Conservation (phyloP, 768 basidiomycete genomes). For the Zangia roseola region DNA sequence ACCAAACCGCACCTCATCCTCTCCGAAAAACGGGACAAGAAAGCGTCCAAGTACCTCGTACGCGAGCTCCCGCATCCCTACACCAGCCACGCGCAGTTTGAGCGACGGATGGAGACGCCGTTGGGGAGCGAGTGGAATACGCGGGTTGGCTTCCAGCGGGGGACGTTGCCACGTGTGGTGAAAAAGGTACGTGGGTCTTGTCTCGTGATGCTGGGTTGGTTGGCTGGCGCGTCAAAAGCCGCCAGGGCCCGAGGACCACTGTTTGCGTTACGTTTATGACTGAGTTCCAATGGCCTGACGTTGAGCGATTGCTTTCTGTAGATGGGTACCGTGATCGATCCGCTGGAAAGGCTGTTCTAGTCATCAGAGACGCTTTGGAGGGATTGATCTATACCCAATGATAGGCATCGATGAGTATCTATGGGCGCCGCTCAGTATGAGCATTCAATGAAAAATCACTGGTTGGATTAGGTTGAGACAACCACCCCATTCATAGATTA, state of each 20-base stretch:
- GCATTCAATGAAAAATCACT: background rate
- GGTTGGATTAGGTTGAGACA: background rate
- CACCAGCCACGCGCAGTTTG: conserved; percentile 90
- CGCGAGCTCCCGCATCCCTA: conserved; percentile 95
- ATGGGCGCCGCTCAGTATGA: too few relatives aligned
- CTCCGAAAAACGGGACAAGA: conserved; percentile 93
- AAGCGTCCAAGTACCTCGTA: conserved; percentile 84
- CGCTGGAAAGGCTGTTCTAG: conserved; percentile 56
- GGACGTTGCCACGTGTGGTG: conserved; percentile 79
- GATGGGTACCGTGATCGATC: conserved; percentile 73
- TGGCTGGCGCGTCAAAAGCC: too few relatives aligned
- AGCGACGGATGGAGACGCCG: conserved; percentile 77
- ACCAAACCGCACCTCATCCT: conserved; percentile 89
- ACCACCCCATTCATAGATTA: background rate
- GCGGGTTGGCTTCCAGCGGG: conserved; percentile 76
- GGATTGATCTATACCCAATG: conserved; percentile 2
- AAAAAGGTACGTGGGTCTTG: conserved; percentile 83
- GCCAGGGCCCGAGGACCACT: too few relatives aligned
- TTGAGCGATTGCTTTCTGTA: conserved; percentile 26
- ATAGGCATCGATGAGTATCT: too few relatives aligned
- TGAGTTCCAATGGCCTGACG: too few relatives aligned
- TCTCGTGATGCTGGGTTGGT: too few relatives aligned
- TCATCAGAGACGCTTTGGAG: background rate
- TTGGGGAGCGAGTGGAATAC: conserved; percentile 95
- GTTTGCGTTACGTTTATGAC: too few relatives aligned